Evolutionary conservation across 164 flowering plant species (phyloP), one percentile per base, ranked within the genome.

Genomic region (Platanus orientalis): DNA sequence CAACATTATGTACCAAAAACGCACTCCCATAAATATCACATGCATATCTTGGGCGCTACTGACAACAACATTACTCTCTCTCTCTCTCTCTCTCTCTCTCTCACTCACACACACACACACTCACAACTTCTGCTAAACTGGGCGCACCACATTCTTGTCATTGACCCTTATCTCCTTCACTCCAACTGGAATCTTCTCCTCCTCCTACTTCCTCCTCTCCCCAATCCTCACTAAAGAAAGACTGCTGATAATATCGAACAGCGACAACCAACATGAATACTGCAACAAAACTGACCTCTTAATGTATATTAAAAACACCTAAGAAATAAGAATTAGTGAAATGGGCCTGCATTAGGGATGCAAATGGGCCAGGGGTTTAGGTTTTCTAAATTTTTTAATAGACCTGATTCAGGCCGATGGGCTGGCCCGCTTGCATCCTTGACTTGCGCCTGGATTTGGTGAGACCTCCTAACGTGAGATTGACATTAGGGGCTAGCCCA

Each of bases 181-280:
- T 19, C 7, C 29, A 3, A 4, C 27, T 49, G 56, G 60, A 14
- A 28, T 64, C 64, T 19, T 57, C 63, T 19, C 4, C 59, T 16
- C n/a, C 66, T 11, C 17, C n/a, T 9, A 28, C 67, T 23, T 58
- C 79, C 3, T 63, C 74, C 40, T 58, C 76, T 26, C 26, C 57
- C 70, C 76, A 70, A 3, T 68, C 76, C 25, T 60, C 76, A 2
- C 9, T 32, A 49, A 67, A 45, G 32, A 71, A 25, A 5, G 71
- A 48, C 34, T 78, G 80, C 72, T 80, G 90, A 57, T 83, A 83
- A 59, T 70, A 81, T 74, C 83, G 71, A n/a, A 83, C 65, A 54
- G 82, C 81, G 62, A 83, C 85, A 23, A 78, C 68, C 57, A 81
- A 69, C 66, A 85, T 68, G 72, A 83, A 83, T 47, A 67, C 90